Evolutionary conservation across 2,329 filamentous ascomycete genomes (phyloP).

Genomic region (Beauveria medogensis): DNA sequence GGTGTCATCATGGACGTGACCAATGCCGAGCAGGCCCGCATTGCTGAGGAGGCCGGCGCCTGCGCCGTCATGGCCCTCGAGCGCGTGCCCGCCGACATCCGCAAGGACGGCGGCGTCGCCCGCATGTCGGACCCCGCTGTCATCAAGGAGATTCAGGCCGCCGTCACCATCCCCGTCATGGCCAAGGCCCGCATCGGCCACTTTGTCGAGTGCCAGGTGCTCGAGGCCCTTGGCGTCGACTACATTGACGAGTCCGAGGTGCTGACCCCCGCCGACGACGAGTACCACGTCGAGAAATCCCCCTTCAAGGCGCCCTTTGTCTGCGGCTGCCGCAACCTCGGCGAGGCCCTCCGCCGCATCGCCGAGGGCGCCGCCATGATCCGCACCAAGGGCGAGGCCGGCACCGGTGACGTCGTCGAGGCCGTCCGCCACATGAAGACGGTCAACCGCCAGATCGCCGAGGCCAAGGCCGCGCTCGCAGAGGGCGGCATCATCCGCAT

Average conservation of each 20-base stretch:
- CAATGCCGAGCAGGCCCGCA: conserved; percentile 85
- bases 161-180: conserved; percentile 98
- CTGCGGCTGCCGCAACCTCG: conserved; percentile 89
- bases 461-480: conserved; percentile 66
- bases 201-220: conserved; percentile 97
- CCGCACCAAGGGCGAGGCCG: conserved; percentile 95
- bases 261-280: conserved; percentile 84
- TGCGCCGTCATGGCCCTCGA: conserved; percentile 98
- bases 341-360: conserved; percentile 85
- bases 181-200: conserved; percentile 97
- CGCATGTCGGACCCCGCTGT: conserved; percentile 93
- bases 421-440: conserved; percentile 94
- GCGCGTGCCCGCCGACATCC: conserved; percentile 93
- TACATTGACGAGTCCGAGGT: conserved; percentile 99
- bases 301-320: conserved; percentile 82
- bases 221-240: conserved; percentile 89
- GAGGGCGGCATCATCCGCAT: conserved; percentile 43
- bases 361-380: conserved; percentile 97
- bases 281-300: conserved; percentile 86
- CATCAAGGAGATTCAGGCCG: conserved; percentile 91
- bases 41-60: conserved; percentile 94
- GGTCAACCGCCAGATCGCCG: conserved; percentile 72
- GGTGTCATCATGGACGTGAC: conserved; percentile 99
- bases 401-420: conserved; percentile 94
- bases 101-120: conserved; percentile 82